Conservation (phyloP, 345 rosid species). For the Euphorbia tirucalli region DNA sequence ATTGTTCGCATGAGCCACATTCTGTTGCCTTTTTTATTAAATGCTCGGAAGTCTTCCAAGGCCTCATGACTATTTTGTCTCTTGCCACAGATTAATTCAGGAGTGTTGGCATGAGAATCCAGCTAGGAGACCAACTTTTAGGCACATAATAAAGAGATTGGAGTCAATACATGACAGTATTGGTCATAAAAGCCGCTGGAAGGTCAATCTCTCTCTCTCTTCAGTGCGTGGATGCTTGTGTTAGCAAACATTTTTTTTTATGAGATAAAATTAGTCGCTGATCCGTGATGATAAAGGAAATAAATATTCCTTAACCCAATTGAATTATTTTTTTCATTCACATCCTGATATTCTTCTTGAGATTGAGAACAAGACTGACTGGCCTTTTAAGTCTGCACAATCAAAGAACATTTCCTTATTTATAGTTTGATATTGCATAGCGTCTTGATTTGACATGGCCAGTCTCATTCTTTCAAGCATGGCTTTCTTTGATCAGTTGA, state of each 20-base stretch:
- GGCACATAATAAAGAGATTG: slow-evolving; percentile 58
- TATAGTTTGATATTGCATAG: too few relatives aligned
- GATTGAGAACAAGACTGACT: too few relatives aligned
- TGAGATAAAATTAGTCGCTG: too few relatives aligned
- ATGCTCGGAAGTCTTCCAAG: background rate
- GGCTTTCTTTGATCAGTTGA: too few relatives aligned
- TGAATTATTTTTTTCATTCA: background rate
- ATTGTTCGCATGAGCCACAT: background rate
- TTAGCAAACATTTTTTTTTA: background rate
- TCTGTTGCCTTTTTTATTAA: background rate
- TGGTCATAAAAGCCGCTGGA: slow-evolving; percentile 72
- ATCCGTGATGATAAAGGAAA: too few relatives aligned
- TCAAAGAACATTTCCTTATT: too few relatives aligned
- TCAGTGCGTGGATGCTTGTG: background rate
- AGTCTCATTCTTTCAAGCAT: too few relatives aligned
- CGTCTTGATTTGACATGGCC: too few relatives aligned
- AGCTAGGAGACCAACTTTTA: slow-evolving; percentile 73
- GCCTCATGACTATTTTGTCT: background rate
- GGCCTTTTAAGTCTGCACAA: too few relatives aligned
- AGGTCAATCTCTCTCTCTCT: slow-evolving; percentile 39
- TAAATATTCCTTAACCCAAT: too few relatives aligned
- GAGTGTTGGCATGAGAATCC: slow-evolving; percentile 89
- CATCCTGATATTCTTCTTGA: too few relatives aligned
- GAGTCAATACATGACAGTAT: slow-evolving; percentile 51
- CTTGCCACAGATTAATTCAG: slow-evolving; percentile 67